phyloP scores from a whole-genome alignment of 805 yeast genomes.

The Pichia ethanolica region DNA sequence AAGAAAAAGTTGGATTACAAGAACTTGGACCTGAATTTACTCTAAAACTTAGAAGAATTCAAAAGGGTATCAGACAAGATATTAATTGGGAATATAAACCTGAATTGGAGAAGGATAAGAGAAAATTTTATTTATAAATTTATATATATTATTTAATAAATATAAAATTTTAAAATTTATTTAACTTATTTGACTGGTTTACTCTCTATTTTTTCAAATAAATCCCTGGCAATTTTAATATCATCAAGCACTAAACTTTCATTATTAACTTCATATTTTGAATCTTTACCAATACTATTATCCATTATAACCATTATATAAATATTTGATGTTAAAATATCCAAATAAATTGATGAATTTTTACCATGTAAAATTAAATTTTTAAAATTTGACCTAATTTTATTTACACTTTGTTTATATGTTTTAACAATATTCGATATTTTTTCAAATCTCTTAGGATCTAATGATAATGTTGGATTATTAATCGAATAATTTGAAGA shows the following conservation, averaged over 20 bases:
- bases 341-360: constrained; percentile 29
- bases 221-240: constrained; percentile 27
- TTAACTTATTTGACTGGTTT: not conserved
- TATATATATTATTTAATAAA: constrained; percentile 2
- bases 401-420: constrained; percentile 85
- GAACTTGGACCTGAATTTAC: constrained; percentile 98
- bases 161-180: not conserved
- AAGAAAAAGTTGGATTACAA: constrained; percentile 88
- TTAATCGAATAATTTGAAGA: not conserved
- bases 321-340: constrained; percentile 29
- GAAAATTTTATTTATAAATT: constrained; percentile 68
- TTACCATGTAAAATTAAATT: constrained; percentile 61
- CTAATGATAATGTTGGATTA: constrained; percentile 33
- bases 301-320: constrained; percentile 33
- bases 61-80: constrained; percentile 86
- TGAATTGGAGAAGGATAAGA: constrained; percentile 94
- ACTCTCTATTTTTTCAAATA: constrained; percentile 27
- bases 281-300: constrained; percentile 10
- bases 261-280: constrained; percentile 23
- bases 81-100: constrained; percentile 95
- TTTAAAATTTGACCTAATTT: constrained; percentile 76
- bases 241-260: constrained; percentile 29
- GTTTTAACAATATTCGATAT: constrained; percentile 91
- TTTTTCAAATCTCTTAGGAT: constrained; percentile 91
- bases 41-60: constrained; percentile 76